phyloP scores from a whole-genome alignment of 768 basidiomycete species.

The Clavulina sp. region DNA sequence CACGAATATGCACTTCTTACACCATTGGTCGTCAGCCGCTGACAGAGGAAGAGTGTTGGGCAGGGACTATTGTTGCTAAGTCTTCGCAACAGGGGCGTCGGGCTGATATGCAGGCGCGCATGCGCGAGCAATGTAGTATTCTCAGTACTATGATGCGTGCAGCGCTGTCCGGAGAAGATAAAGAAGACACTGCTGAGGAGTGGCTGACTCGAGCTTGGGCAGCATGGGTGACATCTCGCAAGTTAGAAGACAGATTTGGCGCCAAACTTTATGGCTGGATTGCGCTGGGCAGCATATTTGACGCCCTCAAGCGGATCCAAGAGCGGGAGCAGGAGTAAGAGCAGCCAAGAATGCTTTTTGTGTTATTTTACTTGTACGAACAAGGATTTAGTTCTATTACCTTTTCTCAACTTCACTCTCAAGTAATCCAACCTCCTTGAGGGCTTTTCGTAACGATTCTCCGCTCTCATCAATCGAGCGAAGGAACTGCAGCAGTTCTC shows the following conservation, averaged over 20 bases:
- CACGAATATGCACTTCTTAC: slow-evolving; percentile 29
- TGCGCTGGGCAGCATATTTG: slow-evolving; percentile 39
- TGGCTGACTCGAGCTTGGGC: slow-evolving; percentile 35
- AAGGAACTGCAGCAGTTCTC: slow-evolving; percentile 81
- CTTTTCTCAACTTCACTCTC: too few relatives aligned
- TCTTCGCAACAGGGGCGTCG: slow-evolving; percentile 38
- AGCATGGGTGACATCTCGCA: slow-evolving; percentile 25
- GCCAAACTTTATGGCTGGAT: slow-evolving; percentile 47
- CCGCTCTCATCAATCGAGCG: slow-evolving; percentile 86
- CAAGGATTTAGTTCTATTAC: too few relatives aligned
- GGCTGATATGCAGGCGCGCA: slow-evolving; percentile 32
- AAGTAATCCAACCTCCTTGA: slow-evolving; percentile 18
- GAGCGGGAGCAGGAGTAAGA: too few relatives aligned
- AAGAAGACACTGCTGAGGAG: slow-evolving; percentile 23
- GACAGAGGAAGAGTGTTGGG: slow-evolving; percentile 44
- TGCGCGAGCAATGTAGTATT: slow-evolving; percentile 37
- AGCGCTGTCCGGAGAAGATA: slow-evolving; percentile 31
- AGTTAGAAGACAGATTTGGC: slow-evolving; percentile 27
- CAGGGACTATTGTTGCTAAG: slow-evolving; percentile 51
- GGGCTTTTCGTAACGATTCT: slow-evolving; percentile 40
- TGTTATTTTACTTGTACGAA: too few relatives aligned
- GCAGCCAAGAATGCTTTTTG: too few relatives aligned
- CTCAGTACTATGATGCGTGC: slow-evolving; percentile 34
- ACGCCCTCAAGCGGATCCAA: slow-evolving; percentile 18
- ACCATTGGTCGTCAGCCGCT: slow-evolving; percentile 21